phyloP scores from a whole-genome alignment of 2,329 filamentous ascomycete species.

The Claviceps sp. region DNA sequence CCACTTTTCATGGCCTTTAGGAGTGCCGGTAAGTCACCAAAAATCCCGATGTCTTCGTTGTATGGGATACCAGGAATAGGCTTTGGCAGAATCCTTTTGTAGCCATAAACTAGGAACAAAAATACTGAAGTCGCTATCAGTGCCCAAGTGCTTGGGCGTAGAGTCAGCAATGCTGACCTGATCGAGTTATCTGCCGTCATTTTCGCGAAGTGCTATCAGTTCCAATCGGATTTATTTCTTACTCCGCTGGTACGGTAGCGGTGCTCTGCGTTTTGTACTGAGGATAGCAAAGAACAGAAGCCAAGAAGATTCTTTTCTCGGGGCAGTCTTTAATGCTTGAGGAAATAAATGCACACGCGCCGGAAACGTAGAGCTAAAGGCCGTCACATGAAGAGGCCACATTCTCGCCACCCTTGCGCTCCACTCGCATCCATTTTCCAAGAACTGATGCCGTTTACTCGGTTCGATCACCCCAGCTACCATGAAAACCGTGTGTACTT shows the following conservation, averaged over 20 bases:
- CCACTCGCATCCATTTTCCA: no score
- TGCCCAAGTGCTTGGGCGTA: not conserved
- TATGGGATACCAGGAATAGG: constrained; percentile 3
- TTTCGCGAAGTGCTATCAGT: not conserved
- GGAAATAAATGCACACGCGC: no score
- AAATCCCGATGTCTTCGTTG: not conserved
- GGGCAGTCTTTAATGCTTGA: no score
- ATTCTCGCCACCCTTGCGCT: no score
- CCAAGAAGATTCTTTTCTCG: no score
- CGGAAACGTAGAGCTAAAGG: no score
- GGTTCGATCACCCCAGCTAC: no score
- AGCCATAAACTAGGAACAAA: not conserved
- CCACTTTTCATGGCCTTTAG: not conserved
- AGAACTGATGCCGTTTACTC: no score
- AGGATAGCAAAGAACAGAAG: not conserved
- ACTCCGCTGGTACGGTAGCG: no score
- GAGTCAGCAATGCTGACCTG: not conserved
- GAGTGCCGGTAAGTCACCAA: not conserved
- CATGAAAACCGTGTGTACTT: not conserved
- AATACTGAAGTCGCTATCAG: not conserved
- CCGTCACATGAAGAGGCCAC: no score
- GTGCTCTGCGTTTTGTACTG: not conserved
- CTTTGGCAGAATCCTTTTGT: not conserved
- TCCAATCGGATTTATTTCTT: no score
- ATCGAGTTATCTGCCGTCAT: not conserved